A percentile compares a stretch with the other conserved stretches of the same genome.
Conservation (phyloP, 768 basidiomycete genomes). For the Pleurotus cornucopiae region DNA sequence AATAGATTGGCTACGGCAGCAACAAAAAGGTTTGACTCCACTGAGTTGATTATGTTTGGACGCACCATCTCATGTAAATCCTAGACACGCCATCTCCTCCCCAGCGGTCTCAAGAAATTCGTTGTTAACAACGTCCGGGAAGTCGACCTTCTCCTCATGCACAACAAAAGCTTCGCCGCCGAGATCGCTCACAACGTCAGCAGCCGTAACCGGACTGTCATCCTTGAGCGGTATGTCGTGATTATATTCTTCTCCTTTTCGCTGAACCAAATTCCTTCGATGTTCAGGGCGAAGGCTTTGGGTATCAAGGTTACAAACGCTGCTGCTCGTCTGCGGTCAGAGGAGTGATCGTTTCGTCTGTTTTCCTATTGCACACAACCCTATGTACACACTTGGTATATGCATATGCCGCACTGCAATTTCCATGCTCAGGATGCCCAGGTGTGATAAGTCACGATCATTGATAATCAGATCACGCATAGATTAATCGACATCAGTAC, state of each 20-base stretch:
- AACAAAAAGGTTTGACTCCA: slow-evolving; percentile 63
- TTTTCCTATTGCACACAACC: slow-evolving; percentile 32
- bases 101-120: slow-evolving; percentile 95
- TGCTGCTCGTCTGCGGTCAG: slow-evolving; percentile 88
- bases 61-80: slow-evolving; percentile 4
- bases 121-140: slow-evolving; percentile 92
- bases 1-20: slow-evolving; percentile 82
- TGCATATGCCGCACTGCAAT: slow-evolving; percentile 41
- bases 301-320: slow-evolving; percentile 94
- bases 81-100: slow-evolving; percentile 91
- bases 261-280: neutral
- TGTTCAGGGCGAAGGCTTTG: slow-evolving; percentile 70
- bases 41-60: slow-evolving; percentile 12
- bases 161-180: slow-evolving; percentile 94
- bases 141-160: slow-evolving; percentile 94
- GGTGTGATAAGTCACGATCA: neutral
- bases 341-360: slow-evolving; percentile 62
- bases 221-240: slow-evolving; percentile 73
- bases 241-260: neutral
- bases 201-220: slow-evolving; percentile 89
- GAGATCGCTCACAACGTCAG: slow-evolving; percentile 96
- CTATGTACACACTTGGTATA: slow-evolving; percentile 53
- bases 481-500: too few relatives aligned
- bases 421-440: slow-evolving; percentile 12
- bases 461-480: too few relatives aligned